Evolutionary conservation across 345 rosid species (phyloP).

Genomic region (Citrus trifoliata): DNA sequence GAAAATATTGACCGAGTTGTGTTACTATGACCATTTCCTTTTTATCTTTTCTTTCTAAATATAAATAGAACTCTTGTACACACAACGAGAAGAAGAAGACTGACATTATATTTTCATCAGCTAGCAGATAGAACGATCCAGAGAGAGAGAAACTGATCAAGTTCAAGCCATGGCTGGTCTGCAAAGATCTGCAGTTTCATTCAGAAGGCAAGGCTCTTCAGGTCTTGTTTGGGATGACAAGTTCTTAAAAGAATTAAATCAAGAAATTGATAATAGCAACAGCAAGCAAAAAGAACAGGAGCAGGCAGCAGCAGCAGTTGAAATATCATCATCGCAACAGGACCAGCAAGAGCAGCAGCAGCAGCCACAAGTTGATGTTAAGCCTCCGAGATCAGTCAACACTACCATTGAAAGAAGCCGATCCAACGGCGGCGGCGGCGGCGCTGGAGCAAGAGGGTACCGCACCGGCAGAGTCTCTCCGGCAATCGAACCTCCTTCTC

Average conservation of each 20-base stretch:
- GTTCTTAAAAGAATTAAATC: slow-evolving; percentile 53
- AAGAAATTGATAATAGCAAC: slow-evolving; percentile 14
- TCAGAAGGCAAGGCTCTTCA: slow-evolving; percentile 91
- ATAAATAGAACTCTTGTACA: background rate
- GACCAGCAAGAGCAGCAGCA: background rate
- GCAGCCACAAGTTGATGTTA: slow-evolving; percentile 14
- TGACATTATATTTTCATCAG: background rate
- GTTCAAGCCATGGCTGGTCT: slow-evolving; percentile 64
- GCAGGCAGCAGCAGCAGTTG: slow-evolving; percentile 6
- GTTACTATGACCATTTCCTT: background rate
- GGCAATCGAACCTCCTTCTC: slow-evolving; percentile 90
- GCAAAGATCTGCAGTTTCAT: slow-evolving; percentile 86
- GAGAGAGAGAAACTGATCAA: background rate
- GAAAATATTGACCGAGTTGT: slow-evolving; percentile 23
- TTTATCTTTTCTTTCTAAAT: too few relatives aligned
- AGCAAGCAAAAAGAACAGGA: slow-evolving; percentile 15
- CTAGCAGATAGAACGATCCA: background rate
- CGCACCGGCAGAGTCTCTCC: slow-evolving; percentile 80
- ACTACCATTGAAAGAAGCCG: slow-evolving; percentile 65
- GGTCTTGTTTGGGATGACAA: slow-evolving; percentile 88
- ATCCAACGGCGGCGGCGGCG: slow-evolving; percentile 64
- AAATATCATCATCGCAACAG: background rate
- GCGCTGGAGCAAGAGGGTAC: slow-evolving; percentile 66
- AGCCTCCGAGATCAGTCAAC: slow-evolving; percentile 32
- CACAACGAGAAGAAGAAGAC: background rate